Percentiles rank a stretch among this genome's conserved stretches.
phyloP scores from a whole-genome alignment of 257 asterid genomes.

The Ligustrum vulgare region DNA sequence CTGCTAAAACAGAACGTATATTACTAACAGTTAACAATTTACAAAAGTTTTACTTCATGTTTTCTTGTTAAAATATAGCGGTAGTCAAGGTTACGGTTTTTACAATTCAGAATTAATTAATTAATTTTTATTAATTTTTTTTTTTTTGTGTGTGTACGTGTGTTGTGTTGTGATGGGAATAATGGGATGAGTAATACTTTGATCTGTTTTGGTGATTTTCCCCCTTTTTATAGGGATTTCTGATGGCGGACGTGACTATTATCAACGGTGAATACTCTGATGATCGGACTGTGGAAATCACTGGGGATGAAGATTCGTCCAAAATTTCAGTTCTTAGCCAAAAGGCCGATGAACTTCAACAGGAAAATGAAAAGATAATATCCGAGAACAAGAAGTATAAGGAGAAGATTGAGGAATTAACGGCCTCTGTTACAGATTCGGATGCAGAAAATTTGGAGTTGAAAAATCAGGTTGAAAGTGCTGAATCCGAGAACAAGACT shows the following conservation, averaged over 20 bases:
- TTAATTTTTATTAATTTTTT: not conserved
- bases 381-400: constrained; percentile 43
- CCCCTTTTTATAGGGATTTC: constrained; percentile 23
- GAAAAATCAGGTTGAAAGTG: constrained; percentile 31
- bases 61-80: not conserved
- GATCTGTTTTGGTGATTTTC: not conserved
- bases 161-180: no score
- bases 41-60: not conserved
- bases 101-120: not conserved
- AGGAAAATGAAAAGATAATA: constrained; percentile 40
- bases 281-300: constrained; percentile 46
- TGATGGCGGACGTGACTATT: constrained; percentile 56
- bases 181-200: not conserved
- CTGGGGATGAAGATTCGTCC: constrained; percentile 44
- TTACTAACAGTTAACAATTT: not conserved
- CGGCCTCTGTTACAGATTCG: constrained; percentile 35
- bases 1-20: not conserved
- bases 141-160: not conserved
- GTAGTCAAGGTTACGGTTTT: not conserved
- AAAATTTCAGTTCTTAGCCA: constrained; percentile 36
- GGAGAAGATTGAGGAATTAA: constrained; percentile 45
- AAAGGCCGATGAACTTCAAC: constrained; percentile 47
- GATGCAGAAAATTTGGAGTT: constrained; percentile 37
- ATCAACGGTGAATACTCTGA: constrained; percentile 47
- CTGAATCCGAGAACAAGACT: constrained; percentile 37